These are phyloP conservation scores for Suillus ampliporus DNA, from an alignment of 768 basidiomycete genomes.

Conservation along the genomic window DNA sequence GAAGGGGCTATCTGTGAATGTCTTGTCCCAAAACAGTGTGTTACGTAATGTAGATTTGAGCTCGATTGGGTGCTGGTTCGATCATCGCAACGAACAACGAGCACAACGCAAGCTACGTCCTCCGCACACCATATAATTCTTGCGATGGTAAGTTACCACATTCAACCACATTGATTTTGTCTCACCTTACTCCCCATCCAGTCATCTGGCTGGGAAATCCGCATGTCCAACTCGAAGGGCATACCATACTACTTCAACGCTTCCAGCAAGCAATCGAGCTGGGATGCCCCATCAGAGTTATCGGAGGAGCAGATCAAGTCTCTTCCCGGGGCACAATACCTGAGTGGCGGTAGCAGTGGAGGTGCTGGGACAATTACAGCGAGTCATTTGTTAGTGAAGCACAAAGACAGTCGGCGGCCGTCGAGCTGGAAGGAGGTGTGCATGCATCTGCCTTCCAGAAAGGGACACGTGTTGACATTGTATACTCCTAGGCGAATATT, in stretches of 20 bases:
- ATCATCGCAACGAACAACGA: constrained; percentile 5
- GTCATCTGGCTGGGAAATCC: constrained; percentile 74
- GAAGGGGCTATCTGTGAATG: background rate
- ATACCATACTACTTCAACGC: constrained; percentile 91
- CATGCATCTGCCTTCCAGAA: constrained; percentile 17
- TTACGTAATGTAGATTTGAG: background rate
- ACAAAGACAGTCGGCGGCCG: constrained; percentile 76
- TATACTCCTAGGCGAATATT: constrained; percentile 61
- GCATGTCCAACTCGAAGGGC: constrained; percentile 77
- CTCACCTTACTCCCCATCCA: background rate
- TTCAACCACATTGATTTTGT: background rate
- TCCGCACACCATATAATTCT: background rate
- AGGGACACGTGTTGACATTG: background rate
- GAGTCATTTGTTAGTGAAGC: constrained; percentile 96
- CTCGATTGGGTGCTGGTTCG: background rate
- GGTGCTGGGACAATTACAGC: constrained; percentile 73
- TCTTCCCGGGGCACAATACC: constrained; percentile 71
- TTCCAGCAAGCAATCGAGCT: constrained; percentile 70
- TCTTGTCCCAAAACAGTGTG: background rate
- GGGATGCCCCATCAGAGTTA: constrained; percentile 75
- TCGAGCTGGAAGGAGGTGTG: constrained; percentile 86
- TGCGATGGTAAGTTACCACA: constrained; percentile 29
- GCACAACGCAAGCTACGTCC: background rate
- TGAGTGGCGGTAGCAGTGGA: constrained; percentile 31
- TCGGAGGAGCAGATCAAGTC: constrained; percentile 60